Percentiles rank a stretch among this genome's conserved stretches.
Evolutionary conservation across 257 asterid species (phyloP).

Genomic region (Solanum phureja): DNA sequence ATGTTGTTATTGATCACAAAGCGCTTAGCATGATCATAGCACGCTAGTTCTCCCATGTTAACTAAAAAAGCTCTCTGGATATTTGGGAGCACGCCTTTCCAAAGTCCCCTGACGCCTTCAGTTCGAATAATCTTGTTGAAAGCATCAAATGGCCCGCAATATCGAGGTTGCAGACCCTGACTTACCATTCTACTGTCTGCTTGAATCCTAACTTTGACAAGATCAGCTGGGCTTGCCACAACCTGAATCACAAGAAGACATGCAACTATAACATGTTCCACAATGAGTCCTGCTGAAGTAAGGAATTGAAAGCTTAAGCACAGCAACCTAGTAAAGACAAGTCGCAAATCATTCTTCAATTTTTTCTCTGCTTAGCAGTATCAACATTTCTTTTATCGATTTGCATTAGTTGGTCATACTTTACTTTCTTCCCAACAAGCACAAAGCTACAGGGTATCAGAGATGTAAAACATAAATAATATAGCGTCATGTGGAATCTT

Average conservation of each 20-base stretch:
- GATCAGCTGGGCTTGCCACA: conserved; percentile 92
- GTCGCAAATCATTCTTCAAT: background rate
- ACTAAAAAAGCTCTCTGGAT: conserved; percentile 79
- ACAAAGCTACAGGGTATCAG: background rate
- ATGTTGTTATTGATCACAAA: conserved; percentile 40
- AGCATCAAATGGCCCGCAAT: conserved; percentile 55
- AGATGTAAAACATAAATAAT: background rate
- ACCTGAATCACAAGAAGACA: conserved; percentile 33
- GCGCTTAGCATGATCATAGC: conserved; percentile 74
- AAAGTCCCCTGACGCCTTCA: conserved; percentile 66
- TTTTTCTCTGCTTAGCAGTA: background rate
- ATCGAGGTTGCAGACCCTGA: conserved; percentile 49
- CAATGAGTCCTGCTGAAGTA: background rate
- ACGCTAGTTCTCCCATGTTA: conserved; percentile 91
- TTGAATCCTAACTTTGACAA: conserved; percentile 87
- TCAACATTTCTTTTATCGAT: background rate
- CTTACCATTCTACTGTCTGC: conserved; percentile 49
- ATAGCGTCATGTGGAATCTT: background rate
- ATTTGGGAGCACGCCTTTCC: conserved; percentile 73
- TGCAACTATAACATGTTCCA: background rate
- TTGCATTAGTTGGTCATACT: background rate
- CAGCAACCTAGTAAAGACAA: no score
- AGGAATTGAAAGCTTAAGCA: background rate
- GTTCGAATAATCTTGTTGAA: conserved; percentile 40
- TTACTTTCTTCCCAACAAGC: background rate